Conservation (phyloP, 169 alveolate genomes). For the Plasmodium malariae region DNA sequence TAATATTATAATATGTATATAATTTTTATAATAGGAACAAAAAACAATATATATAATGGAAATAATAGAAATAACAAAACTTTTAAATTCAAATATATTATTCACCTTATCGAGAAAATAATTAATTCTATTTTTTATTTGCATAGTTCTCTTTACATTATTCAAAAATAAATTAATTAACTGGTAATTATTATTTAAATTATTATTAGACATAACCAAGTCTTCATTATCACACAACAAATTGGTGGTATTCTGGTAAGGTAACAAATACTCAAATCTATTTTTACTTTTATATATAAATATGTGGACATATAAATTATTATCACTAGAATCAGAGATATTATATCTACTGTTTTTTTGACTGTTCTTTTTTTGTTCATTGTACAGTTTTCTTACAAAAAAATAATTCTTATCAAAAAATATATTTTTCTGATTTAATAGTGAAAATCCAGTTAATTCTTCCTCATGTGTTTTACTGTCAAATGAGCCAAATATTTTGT, state of each 20-base stretch:
- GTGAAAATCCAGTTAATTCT: slow-evolving; percentile 5
- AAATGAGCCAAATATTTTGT: slow-evolving; percentile 10
- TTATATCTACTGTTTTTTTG: slow-evolving; percentile 41
- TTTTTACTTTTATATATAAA: slow-evolving; percentile 73
- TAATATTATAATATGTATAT: slow-evolving; percentile 40
- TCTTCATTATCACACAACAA: slow-evolving; percentile 46
- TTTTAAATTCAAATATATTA: slow-evolving; percentile 57
- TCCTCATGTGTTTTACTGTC: slow-evolving; percentile 4
- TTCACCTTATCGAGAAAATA: slow-evolving; percentile 33
- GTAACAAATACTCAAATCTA: slow-evolving; percentile 65
- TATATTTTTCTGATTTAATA: slow-evolving; percentile 49
- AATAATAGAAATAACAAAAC: slow-evolving; percentile 46
- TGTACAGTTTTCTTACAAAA: slow-evolving; percentile 59
- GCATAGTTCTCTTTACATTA: slow-evolving; percentile 65
- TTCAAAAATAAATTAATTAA: slow-evolving; percentile 56
- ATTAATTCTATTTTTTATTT: slow-evolving; percentile 48
- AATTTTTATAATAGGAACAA: slow-evolving; percentile 64
- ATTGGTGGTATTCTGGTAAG: slow-evolving; percentile 31
- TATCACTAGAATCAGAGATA: slow-evolving; percentile 32
- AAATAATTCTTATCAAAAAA: slow-evolving; percentile 64
- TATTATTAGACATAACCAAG: slow-evolving; percentile 30
- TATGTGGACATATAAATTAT: slow-evolving; percentile 35
- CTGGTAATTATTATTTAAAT: slow-evolving; percentile 61
- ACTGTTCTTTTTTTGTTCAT: slow-evolving; percentile 45
- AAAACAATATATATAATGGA: slow-evolving; percentile 44